phyloP scores from a whole-genome alignment of 345 rosid genomes.

The Noccaea bulbosa region DNA sequence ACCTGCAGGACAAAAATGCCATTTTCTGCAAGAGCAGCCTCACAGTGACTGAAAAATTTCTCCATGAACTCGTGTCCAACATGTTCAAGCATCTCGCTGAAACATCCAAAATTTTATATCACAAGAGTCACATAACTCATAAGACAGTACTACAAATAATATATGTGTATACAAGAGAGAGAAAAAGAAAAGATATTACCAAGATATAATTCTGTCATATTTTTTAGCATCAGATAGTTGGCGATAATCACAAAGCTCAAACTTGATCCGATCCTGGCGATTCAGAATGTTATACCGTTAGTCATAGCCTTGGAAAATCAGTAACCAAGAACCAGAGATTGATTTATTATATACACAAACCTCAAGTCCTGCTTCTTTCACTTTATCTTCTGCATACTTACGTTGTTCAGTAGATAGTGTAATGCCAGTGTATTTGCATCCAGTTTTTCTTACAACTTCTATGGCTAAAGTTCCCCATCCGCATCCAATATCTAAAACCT shows the following conservation, averaged over 20 bases:
- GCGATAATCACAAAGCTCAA: constrained; percentile 74
- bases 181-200: constrained; percentile 45
- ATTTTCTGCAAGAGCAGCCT: constrained; percentile 68
- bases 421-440: constrained; percentile 85
- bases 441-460: constrained; percentile 79
- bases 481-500: constrained; percentile 82
- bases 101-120: background rate
- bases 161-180: background rate
- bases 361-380: constrained; percentile 86
- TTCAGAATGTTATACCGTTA: background rate
- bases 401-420: constrained; percentile 78
- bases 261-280: constrained; percentile 57
- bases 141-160: background rate
- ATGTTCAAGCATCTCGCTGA: constrained; percentile 89
- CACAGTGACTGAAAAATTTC: constrained; percentile 68
- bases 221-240: constrained; percentile 54
- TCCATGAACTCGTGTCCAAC: constrained; percentile 92
- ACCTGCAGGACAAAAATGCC: constrained; percentile 88
- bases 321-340: background rate
- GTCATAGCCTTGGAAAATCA: background rate
- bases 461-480: constrained; percentile 96
- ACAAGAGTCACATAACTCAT: background rate
- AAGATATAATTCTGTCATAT: constrained; percentile 74
- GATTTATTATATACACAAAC: constrained; percentile 35
- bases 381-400: constrained; percentile 66